Conservation (phyloP, 148 eudicot genomes). For the Dysphania ambrosioides region DNA sequence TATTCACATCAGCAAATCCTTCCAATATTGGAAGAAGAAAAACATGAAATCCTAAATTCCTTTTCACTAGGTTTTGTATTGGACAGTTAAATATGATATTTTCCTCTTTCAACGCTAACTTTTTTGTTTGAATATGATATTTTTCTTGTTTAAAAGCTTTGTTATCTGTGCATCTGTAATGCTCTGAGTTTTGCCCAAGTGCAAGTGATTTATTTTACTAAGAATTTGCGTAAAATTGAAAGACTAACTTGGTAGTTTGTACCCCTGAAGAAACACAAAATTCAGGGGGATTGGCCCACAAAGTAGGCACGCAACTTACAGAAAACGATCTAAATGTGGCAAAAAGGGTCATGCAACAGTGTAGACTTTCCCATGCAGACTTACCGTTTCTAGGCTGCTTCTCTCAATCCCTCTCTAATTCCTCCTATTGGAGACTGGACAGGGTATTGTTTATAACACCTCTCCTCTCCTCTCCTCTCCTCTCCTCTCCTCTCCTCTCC, state of each 20-base stretch:
- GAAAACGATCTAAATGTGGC: slow-evolving; percentile 42
- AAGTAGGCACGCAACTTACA: slow-evolving; percentile 23
- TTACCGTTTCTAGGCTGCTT: slow-evolving; percentile 59
- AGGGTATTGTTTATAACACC: slow-evolving; percentile 21
- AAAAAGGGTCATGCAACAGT: slow-evolving; percentile 54
- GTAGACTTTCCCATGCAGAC: slow-evolving; percentile 58
- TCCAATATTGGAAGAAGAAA: neutral
- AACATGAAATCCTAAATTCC: too few species aligned
- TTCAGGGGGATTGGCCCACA: slow-evolving; percentile 15
- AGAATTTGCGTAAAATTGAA: neutral
- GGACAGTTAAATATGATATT: too few species aligned
- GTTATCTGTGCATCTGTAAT: too few species aligned
- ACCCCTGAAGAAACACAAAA: neutral
- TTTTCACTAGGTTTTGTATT: too few species aligned
- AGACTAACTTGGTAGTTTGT: neutral
- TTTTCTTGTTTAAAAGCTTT: too few species aligned
- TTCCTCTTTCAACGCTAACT: too few species aligned
- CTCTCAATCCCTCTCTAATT: neutral
- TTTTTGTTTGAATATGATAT: too few species aligned
- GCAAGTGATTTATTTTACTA: too few species aligned
- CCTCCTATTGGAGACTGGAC: slow-evolving; percentile 59
- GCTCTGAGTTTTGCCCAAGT: too few species aligned
- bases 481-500: slow-evolving; percentile 26
- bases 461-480: too few species aligned
- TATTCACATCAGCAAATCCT: slow-evolving; percentile 24